Percentiles rank a stretch among this genome's conserved stretches.
Conservation (phyloP, 305 asterid species). For the Caryopteris hybrid region DNA sequence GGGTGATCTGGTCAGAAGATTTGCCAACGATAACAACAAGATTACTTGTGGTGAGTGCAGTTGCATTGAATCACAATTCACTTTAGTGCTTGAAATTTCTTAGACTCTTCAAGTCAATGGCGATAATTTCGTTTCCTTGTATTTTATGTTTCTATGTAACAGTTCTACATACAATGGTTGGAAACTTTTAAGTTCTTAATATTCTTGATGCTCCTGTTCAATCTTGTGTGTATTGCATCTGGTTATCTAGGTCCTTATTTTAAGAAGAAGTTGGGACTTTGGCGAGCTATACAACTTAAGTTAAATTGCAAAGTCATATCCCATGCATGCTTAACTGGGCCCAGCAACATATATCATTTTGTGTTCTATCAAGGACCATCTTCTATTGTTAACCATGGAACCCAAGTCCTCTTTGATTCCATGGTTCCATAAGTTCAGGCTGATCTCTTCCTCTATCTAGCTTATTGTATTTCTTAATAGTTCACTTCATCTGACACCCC, state of each 20-base stretch:
- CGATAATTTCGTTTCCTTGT: not conserved
- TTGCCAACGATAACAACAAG: constrained; percentile 91
- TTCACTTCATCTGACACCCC: not conserved
- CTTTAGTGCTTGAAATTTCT: not conserved
- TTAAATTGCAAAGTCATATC: not conserved
- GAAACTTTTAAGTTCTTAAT: not conserved
- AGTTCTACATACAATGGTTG: not conserved
- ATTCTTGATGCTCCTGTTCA: not conserved
- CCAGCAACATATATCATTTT: not conserved
- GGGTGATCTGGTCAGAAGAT: constrained; percentile 92
- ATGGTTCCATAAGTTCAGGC: not conserved
- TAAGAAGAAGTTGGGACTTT: not conserved
- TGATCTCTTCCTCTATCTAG: not conserved
- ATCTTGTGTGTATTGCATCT: not conserved
- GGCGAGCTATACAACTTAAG: not conserved
- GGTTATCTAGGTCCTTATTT: not conserved
- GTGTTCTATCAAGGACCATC: not conserved
- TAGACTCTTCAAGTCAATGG: not conserved
- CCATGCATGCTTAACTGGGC: not conserved
- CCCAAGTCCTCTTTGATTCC: not conserved
- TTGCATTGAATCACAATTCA: constrained; percentile 4
- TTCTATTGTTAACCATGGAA: not conserved
- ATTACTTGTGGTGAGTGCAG: constrained; percentile 87
- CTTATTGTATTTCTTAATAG: not conserved
- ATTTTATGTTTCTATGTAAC: not conserved